phyloP scores from a whole-genome alignment of 2,329 filamentous ascomycete species.

The Sclerotinia borealis region DNA sequence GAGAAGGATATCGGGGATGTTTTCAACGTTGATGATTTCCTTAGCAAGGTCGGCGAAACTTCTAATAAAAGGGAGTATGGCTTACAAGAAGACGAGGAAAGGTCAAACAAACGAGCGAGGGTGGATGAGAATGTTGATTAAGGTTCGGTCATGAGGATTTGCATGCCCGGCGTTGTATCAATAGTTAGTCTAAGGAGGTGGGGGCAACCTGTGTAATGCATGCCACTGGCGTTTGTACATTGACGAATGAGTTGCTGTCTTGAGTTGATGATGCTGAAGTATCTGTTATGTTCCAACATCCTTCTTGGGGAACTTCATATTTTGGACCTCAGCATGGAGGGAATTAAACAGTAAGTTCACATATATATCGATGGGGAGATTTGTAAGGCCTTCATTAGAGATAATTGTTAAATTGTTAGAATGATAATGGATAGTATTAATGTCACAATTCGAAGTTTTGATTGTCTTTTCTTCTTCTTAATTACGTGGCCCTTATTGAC shows the following conservation, averaged over 20 bases:
- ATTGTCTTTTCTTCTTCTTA: too few species aligned
- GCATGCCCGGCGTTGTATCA: background rate
- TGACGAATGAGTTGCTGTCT: background rate
- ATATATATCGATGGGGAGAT: background rate
- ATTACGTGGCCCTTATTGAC: background rate
- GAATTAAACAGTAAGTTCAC: background rate
- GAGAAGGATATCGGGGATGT: conserved; percentile 83
- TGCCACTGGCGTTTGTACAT: background rate
- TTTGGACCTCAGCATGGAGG: background rate
- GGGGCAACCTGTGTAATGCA: background rate
- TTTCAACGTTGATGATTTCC: conserved; percentile 91
- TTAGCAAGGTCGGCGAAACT: conserved; percentile 66
- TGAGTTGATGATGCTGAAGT: background rate
- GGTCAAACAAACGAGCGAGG: conserved; percentile 63
- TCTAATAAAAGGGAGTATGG: conserved; percentile 70
- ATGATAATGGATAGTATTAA: background rate
- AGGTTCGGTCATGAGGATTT: background rate
- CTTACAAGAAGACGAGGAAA: conserved; percentile 58
- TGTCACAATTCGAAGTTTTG: background rate
- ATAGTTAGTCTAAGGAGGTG: background rate
- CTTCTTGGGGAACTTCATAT: too few species aligned
- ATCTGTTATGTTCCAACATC: too few species aligned
- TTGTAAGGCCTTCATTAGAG: too few species aligned
- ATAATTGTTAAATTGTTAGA: background rate
- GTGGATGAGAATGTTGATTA: conserved; percentile 62